Percentiles rank a stretch among this genome's conserved stretches.
Evolutionary conservation across 305 asterid genomes (phyloP).

Genomic region (Fraxinus platypoda): DNA sequence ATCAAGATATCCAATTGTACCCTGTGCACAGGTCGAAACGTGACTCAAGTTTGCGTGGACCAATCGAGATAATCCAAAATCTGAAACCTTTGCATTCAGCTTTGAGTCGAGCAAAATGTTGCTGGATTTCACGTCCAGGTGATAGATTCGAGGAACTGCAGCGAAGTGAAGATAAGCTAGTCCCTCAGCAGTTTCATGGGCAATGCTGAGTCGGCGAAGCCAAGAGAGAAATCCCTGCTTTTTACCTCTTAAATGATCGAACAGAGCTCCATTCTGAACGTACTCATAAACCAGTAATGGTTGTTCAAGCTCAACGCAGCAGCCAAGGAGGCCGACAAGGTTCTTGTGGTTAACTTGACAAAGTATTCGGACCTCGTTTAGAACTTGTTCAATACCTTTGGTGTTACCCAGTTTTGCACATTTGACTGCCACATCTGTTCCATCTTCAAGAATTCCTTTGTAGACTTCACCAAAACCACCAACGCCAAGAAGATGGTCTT

Average conservation of each 20-base stretch:
- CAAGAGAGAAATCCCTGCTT: conserved; percentile 43
- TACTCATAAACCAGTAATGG: conserved; percentile 80
- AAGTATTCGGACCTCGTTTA: conserved; percentile 83
- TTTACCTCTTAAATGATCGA: conserved; percentile 49
- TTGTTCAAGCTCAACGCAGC: conserved; percentile 87
- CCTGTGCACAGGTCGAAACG: conserved; percentile 88
- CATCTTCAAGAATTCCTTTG: conserved; percentile 65
- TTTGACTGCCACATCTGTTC: conserved; percentile 70
- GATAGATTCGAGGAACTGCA: conserved; percentile 83
- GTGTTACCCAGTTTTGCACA: conserved; percentile 86
- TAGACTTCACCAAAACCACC: conserved; percentile 90
- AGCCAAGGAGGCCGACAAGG: conserved; percentile 82
- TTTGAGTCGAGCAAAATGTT: conserved; percentile 72
- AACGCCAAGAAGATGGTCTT: conserved; percentile 72
- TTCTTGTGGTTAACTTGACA: conserved; percentile 84
- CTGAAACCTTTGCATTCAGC: conserved; percentile 69
- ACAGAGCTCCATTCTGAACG: conserved; percentile 59
- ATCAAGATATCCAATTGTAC: conserved; percentile 86
- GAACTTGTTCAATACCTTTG: conserved; percentile 80
- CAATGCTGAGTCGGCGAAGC: conserved; percentile 53
- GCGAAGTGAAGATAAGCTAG: conserved; percentile 83
- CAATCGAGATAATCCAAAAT: conserved; percentile 79
- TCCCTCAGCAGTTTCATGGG: conserved; percentile 77
- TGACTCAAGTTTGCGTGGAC: conserved; percentile 82
- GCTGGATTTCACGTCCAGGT: conserved; percentile 85